These are phyloP conservation scores for Coemansia sp. DNA, from an alignment of 192 early-diverging fungal genomes.

Conservation along the genomic window DNA sequence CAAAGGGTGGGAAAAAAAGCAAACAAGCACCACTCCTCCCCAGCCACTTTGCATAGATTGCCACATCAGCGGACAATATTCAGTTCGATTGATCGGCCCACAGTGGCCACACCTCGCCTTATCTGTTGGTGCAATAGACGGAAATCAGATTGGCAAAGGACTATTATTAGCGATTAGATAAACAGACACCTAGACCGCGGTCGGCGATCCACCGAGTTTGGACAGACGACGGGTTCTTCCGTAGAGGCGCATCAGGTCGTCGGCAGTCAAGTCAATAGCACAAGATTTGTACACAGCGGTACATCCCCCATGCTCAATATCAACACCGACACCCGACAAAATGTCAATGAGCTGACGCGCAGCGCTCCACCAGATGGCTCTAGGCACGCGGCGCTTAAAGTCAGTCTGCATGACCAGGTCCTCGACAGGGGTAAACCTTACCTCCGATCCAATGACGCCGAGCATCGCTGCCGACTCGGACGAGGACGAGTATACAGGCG, in stretches of 20 bases:
- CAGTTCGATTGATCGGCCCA: neutral
- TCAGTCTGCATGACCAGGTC: constrained; percentile 75
- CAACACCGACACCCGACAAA: constrained; percentile 61
- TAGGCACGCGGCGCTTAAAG: constrained; percentile 75
- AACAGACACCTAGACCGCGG: neutral
- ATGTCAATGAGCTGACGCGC: constrained; percentile 65
- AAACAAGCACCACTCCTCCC: neutral
- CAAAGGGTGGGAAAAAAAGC: neutral
- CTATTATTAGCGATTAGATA: neutral
- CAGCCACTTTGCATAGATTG: neutral
- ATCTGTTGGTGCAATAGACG: neutral
- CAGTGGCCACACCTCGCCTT: neutral
- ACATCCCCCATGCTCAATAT: constrained; percentile 51
- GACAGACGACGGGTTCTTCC: constrained; percentile 45
- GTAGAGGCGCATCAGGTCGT: constrained; percentile 53
- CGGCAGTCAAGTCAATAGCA: constrained; percentile 55
- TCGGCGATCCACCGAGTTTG: constrained; percentile 31
- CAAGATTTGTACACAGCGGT: constrained; percentile 50
- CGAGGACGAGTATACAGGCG: constrained; percentile 62
- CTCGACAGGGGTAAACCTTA: constrained; percentile 72
- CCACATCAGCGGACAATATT: neutral
- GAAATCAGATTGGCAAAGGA: neutral
- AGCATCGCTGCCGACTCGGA: constrained; percentile 72
- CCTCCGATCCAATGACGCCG: constrained; percentile 78
- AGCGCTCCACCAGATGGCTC: constrained; percentile 71